These are phyloP conservation scores for Sporothrix inflata DNA, from an alignment of 2,329 filamentous ascomycete genomes.

Conservation along the genomic window DNA sequence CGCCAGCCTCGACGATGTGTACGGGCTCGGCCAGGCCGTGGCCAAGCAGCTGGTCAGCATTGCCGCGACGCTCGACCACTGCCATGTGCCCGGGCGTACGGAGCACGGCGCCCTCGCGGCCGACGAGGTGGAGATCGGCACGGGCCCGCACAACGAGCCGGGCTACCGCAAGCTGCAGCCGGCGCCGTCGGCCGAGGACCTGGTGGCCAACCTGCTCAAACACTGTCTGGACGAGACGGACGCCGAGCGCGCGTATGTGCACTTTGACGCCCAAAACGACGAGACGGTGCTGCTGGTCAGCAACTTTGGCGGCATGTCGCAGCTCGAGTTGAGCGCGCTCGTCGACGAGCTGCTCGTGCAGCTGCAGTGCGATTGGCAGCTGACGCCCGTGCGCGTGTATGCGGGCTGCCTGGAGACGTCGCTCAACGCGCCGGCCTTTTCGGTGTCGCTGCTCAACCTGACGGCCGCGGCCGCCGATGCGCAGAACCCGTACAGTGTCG, in stretches of 20 bases:
- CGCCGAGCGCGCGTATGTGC: conserved; percentile 53
- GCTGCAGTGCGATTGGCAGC: conserved; percentile 51
- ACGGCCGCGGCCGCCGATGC: conserved; percentile 49
- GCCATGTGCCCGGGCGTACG: conserved; percentile 59
- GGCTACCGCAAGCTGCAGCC: conserved; percentile 61
- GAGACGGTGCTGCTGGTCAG: conserved; percentile 59
- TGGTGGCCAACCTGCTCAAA: conserved; percentile 61
- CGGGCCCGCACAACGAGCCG: conserved; percentile 69
- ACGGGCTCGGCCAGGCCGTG: conserved; percentile 54
- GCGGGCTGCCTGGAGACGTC: conserved; percentile 71
- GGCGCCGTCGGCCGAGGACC: conserved; percentile 50
- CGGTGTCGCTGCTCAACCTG: conserved; percentile 66
- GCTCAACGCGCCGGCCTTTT: conserved; percentile 72
- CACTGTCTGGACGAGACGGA: conserved; percentile 63
- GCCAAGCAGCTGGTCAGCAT: conserved; percentile 59
- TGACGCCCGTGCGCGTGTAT: conserved; percentile 58
- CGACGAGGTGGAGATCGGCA: conserved; percentile 65
- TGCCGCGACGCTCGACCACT: conserved; percentile 62
- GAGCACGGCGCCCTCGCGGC: conserved; percentile 53
- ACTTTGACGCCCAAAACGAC: conserved; percentile 47
- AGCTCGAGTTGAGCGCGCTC: conserved; percentile 59
- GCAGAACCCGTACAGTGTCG: conserved; percentile 49
- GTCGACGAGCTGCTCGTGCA: conserved; percentile 58
- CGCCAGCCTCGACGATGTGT: conserved; percentile 54
- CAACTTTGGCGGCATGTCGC: conserved; percentile 63